A percentile compares a stretch with the other conserved stretches of the same genome.
phyloP scores from a whole-genome alignment of 495 filamentous ascomycete genomes.

The Podospora appendiculata region DNA sequence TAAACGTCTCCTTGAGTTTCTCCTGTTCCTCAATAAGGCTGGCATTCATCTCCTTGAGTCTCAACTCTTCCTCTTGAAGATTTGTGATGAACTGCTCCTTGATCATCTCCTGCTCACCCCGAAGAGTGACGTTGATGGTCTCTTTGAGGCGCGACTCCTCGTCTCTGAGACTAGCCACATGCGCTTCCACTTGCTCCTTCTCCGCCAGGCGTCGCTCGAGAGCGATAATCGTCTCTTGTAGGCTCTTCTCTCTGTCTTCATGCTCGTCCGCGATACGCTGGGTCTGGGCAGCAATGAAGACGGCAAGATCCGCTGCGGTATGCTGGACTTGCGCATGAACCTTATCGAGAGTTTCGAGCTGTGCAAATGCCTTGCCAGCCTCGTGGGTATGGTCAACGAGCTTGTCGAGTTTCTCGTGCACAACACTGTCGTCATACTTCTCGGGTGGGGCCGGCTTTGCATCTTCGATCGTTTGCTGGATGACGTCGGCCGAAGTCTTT shows the following conservation, averaged over 20 bases:
- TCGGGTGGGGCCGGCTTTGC: conserved; percentile 38
- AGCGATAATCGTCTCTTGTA: conserved; percentile 72
- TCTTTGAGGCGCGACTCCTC: conserved; percentile 35
- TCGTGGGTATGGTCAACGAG: conserved; percentile 60
- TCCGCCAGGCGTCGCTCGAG: conserved; percentile 73
- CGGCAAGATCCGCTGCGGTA: conserved; percentile 79
- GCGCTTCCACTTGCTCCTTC: conserved; percentile 68
- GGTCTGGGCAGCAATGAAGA: conserved; percentile 76
- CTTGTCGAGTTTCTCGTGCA: conserved; percentile 81
- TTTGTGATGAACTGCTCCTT: conserved; percentile 19
- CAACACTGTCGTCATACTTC: conserved; percentile 50
- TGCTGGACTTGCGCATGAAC: conserved; percentile 83
- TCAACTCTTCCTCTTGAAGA: conserved; percentile 15
- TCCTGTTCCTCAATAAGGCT: conserved; percentile 62
- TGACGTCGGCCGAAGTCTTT: conserved; percentile 34
- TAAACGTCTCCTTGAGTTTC: conserved; percentile 41
- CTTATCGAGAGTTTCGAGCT: conserved; percentile 72
- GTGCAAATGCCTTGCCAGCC: conserved; percentile 48
- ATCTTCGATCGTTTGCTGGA: conserved; percentile 48
- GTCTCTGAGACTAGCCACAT: conserved; percentile 48
- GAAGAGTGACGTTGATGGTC: conserved; percentile 35
- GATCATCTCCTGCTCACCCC: conserved; percentile 40
- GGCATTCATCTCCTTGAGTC: conserved; percentile 17
- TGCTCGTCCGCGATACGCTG: conserved; percentile 70
- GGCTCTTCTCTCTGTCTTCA: conserved; percentile 69